phyloP scores from a whole-genome alignment of 2,329 filamentous ascomycete genomes.

The Chaetomiaceae sp. region DNA sequence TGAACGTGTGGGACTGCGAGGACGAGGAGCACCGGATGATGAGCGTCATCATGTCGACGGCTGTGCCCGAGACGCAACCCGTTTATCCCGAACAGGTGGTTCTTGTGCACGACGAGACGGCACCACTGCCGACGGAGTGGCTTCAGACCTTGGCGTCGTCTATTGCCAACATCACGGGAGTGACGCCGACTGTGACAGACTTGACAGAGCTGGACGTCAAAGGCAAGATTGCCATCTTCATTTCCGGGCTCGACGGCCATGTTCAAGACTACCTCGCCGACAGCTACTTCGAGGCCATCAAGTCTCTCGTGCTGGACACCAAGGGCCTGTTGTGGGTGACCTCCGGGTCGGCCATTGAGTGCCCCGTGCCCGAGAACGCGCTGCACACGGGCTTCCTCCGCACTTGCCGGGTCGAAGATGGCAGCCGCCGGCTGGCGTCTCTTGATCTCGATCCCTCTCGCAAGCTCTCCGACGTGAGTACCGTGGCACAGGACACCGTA shows the following conservation, averaged over 20 bases:
- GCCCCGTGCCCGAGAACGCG: constrained; percentile 13
- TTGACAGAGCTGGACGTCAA: no score
- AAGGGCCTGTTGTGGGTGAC: constrained; percentile 27
- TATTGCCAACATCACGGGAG: no score
- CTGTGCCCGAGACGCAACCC: not conserved
- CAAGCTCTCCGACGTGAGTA: no score
- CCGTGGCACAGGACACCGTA: no score
- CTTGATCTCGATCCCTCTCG: constrained; percentile 20
- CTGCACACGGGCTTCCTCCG: constrained; percentile 26
- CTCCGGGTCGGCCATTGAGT: constrained; percentile 10
- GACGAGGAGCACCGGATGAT: not conserved
- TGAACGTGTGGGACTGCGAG: constrained; percentile 10
- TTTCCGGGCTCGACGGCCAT: not conserved
- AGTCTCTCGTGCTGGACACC: not conserved
- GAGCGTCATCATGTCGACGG: not conserved
- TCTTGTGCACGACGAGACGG: not conserved
- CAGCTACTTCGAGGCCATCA: not conserved
- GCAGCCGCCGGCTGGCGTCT: constrained; percentile 22
- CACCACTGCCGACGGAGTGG: not conserved
- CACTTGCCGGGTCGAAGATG: constrained; percentile 24
- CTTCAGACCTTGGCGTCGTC: not conserved
- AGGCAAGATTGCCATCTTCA: not conserved
- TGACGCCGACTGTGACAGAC: no score
- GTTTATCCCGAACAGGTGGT: not conserved
- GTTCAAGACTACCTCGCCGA: not conserved